Evolutionary conservation across 345 rosid genomes (phyloP).

Genomic region (Salix arbutifolia): DNA sequence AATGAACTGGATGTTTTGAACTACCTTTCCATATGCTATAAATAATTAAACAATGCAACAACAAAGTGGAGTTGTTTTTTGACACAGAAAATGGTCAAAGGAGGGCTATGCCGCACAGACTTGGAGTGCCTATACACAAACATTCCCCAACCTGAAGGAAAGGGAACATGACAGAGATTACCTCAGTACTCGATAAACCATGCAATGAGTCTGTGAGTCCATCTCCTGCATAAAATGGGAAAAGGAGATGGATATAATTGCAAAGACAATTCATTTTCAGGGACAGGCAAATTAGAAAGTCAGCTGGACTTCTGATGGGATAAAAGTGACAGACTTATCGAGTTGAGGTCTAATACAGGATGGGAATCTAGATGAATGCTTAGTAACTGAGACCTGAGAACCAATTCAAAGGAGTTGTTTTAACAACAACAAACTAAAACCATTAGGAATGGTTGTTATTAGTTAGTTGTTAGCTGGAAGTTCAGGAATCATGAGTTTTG

Average conservation of each 20-base stretch:
- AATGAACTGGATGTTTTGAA: no score
- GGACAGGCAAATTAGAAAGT: not conserved
- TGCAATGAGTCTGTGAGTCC: constrained; percentile 80
- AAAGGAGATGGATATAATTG: not conserved
- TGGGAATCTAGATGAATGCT: not conserved
- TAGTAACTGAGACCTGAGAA: not conserved
- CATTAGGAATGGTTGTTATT: not conserved
- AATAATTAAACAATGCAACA: not conserved
- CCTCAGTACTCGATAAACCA: constrained; percentile 79
- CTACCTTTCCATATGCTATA: no score
- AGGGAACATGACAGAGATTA: constrained; percentile 21
- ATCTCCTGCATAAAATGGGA: constrained; percentile 52
- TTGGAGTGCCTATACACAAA: not conserved
- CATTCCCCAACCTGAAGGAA: not conserved
- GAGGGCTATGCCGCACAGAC: not conserved
- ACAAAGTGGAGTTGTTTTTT: not conserved
- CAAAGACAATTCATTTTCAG: not conserved
- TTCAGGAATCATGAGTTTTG: not conserved
- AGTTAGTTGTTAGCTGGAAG: not conserved
- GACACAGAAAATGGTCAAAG: not conserved
- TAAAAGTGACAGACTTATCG: not conserved
- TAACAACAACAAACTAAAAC: not conserved
- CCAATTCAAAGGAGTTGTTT: not conserved
- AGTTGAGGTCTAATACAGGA: not conserved
- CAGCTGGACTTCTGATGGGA: not conserved